Evolutionary conservation across 2,329 filamentous ascomycete species (phyloP).

Genomic region (Chrysoporthe cubensis): DNA sequence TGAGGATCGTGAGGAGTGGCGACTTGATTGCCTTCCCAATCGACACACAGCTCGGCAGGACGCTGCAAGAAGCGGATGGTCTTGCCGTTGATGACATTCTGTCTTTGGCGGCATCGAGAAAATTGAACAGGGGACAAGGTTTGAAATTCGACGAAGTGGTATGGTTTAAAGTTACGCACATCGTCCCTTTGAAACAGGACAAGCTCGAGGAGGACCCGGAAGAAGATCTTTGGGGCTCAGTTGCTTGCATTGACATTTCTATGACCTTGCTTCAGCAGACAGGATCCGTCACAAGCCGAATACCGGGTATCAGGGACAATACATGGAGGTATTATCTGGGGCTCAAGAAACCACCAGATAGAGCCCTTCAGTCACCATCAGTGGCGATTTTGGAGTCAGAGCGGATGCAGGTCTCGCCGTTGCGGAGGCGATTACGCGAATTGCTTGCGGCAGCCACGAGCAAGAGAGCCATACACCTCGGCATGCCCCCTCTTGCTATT

Average conservation of each 20-base stretch:
- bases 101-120: constrained; percentile 51
- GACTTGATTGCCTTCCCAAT: constrained; percentile 89
- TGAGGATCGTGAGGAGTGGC: constrained; percentile 81
- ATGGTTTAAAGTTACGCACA: constrained; percentile 90
- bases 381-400: constrained; percentile 50
- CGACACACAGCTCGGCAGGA: constrained; percentile 81
- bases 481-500: constrained; percentile 85
- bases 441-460: constrained; percentile 89
- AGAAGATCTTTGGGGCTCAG: constrained; percentile 80
- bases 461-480: constrained; percentile 80
- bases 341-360: constrained; percentile 66
- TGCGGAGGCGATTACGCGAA: constrained; percentile 76
- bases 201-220: constrained; percentile 61
- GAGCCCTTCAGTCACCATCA: constrained; percentile 43
- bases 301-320: constrained; percentile 76
- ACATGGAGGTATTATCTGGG: constrained; percentile 92
- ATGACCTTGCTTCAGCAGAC: constrained; percentile 91
- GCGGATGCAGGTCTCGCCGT: constrained; percentile 57
- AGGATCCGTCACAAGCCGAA: constrained; percentile 79
- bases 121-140: constrained; percentile 34
- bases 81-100: constrained; percentile 74
- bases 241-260: constrained; percentile 82
- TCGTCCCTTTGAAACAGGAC: constrained; percentile 59
- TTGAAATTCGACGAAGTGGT: constrained; percentile 66
- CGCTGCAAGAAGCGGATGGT: constrained; percentile 72